These are phyloP conservation scores for Colletotrichum spaethianum DNA, from an alignment of 2,329 filamentous ascomycete genomes.

Conservation along the genomic window DNA sequence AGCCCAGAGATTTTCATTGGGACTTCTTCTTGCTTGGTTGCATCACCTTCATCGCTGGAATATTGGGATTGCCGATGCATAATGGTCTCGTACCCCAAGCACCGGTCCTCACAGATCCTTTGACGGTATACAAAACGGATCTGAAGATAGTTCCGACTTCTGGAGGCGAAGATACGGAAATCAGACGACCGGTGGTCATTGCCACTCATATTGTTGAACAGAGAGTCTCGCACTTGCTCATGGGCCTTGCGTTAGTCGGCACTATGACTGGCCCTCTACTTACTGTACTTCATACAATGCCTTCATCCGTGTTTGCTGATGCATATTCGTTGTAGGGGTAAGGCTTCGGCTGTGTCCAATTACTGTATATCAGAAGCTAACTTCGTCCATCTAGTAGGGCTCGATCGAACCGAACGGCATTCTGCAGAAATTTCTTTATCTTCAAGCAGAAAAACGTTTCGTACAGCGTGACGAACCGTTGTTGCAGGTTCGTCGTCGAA, in stretches of 20 bases:
- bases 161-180: conserved; percentile 56
- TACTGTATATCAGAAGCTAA: not conserved
- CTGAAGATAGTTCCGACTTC: conserved; percentile 58
- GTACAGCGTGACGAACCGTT: conserved; percentile 63
- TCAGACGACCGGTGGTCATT: conserved; percentile 58
- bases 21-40: conserved; percentile 71
- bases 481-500: conserved; percentile 56
- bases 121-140: conserved; percentile 58
- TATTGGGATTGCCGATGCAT: conserved; percentile 70
- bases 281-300: conserved; percentile 67
- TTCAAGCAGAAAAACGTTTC: conserved; percentile 59
- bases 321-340: conserved; percentile 72
- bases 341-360: conserved; percentile 45
- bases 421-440: conserved; percentile 57
- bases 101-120: conserved; percentile 70
- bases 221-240: conserved; percentile 68
- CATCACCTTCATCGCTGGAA: conserved; percentile 67
- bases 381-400: conserved; percentile 51
- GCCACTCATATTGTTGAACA: conserved; percentile 68
- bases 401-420: conserved; percentile 68
- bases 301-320: conserved; percentile 66
- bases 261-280: conserved; percentile 51
- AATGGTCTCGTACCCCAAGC: conserved; percentile 72
- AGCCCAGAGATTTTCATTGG: conserved; percentile 74
- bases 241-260: conserved; percentile 67